Evolutionary conservation across 768 basidiomycete genomes (phyloP).

Genomic region (Austroboletus eburneus): DNA sequence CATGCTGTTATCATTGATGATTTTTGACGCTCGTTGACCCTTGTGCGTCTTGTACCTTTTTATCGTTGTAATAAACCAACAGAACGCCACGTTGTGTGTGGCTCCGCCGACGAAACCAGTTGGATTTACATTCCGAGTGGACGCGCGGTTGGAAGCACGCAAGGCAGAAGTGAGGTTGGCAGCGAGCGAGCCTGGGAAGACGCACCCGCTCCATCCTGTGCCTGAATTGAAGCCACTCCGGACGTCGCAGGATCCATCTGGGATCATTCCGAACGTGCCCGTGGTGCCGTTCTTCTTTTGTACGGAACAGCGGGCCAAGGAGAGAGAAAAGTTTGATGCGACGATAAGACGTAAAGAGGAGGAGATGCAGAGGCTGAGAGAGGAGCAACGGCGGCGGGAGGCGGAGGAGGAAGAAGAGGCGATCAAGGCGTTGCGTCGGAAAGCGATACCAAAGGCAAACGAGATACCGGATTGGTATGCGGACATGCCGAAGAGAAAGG

Average conservation of each 20-base stretch:
- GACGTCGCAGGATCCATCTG: slow-evolving; percentile 38
- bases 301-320: slow-evolving; percentile 55
- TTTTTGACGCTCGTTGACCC: slow-evolving; percentile 3
- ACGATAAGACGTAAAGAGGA: slow-evolving; percentile 52
- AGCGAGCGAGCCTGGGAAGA: slow-evolving; percentile 23
- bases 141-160: slow-evolving; percentile 47
- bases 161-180: slow-evolving; percentile 33
- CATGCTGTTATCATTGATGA: slow-evolving; percentile 6
- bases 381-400: slow-evolving; percentile 42
- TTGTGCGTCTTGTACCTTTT: slow-evolving; percentile 15
- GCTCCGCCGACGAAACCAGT: slow-evolving; percentile 41
- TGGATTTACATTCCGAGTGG: slow-evolving; percentile 51
- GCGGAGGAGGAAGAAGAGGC: slow-evolving; percentile 58
- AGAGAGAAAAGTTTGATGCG: slow-evolving; percentile 63
- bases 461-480: slow-evolving; percentile 77
- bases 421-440: slow-evolving; percentile 57
- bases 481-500: slow-evolving; percentile 56
- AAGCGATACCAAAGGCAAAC: slow-evolving; percentile 63
- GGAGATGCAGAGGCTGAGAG: slow-evolving; percentile 44
- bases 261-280: slow-evolving; percentile 37
- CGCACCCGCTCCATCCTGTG: slow-evolving; percentile 26
- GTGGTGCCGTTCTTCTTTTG: slow-evolving; percentile 39
- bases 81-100: slow-evolving; percentile 25
- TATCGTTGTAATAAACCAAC: slow-evolving; percentile 5
- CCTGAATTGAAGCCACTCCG: slow-evolving; percentile 57